phyloP scores from a whole-genome alignment of 1,139 yeast species.

The Eremothecium cymbalariae region DNA sequence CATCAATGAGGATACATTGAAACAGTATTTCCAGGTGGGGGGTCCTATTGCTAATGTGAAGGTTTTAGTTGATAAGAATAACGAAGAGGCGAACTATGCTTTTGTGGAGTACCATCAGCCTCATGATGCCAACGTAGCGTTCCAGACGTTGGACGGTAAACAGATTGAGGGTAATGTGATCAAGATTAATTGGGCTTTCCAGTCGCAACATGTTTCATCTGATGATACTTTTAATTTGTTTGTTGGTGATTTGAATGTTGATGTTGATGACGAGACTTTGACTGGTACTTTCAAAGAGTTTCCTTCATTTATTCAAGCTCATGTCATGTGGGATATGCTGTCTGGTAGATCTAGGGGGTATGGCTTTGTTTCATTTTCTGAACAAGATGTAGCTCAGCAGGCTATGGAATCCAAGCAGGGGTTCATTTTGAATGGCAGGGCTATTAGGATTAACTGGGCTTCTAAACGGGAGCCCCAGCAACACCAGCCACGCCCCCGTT shows the following conservation, averaged over 20 bases:
- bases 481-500: constrained; percentile 22
- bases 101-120: constrained; percentile 66
- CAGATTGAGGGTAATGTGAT: constrained; percentile 45
- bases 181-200: constrained; percentile 76
- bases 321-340: constrained; percentile 97
- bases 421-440: constrained; percentile 59
- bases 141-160: constrained; percentile 52
- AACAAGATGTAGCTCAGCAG: constrained; percentile 59
- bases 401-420: constrained; percentile 77
- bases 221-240: constrained; percentile 62
- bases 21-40: constrained; percentile 53
- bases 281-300: constrained; percentile 52
- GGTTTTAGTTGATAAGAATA: constrained; percentile 67
- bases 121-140: constrained; percentile 54
- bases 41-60: constrained; percentile 58
- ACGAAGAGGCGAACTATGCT: constrained; percentile 69
- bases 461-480: constrained; percentile 51
- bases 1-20: constrained; percentile 54
- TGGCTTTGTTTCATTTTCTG: constrained; percentile 78
- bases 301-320: constrained; percentile 66
- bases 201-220: constrained; percentile 53
- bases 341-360: constrained; percentile 87
- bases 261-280: constrained; percentile 71
- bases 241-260: constrained; percentile 80
- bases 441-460: constrained; percentile 85